Conservation (phyloP, 805 yeast species). For the Lipomyces mesembrius region DNA sequence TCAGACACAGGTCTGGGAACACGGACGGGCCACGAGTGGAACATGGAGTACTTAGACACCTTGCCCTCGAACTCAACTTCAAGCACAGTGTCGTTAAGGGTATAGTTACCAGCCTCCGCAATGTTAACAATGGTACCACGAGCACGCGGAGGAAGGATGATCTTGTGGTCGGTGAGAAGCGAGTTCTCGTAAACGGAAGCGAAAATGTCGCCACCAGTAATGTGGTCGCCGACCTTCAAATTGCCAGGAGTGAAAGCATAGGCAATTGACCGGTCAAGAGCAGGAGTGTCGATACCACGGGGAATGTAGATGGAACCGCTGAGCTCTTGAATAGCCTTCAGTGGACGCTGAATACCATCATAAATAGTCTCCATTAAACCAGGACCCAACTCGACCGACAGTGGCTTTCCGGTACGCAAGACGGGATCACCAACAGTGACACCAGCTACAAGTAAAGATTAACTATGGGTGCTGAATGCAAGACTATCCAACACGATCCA, state of each 20-base stretch:
- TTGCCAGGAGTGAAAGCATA: constrained; percentile 84
- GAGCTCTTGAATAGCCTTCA: constrained; percentile 84
- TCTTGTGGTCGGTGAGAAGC: constrained; percentile 87
- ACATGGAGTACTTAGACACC: constrained; percentile 81
- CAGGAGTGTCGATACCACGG: constrained; percentile 97
- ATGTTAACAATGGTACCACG: constrained; percentile 93
- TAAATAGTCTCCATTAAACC: constrained; percentile 99
- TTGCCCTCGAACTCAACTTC: constrained; percentile 96
- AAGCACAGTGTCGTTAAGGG: constrained; percentile 83
- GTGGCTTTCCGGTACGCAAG: constrained; percentile 96
- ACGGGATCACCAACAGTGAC: constrained; percentile 99
- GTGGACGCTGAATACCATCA: constrained; percentile 99
- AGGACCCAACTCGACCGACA: constrained; percentile 98
- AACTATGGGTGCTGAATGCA: neutral
- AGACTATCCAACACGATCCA: neutral
- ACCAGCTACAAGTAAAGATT: constrained; percentile 61
- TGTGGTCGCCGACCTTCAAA: constrained; percentile 92
- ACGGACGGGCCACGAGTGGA: constrained; percentile 99
- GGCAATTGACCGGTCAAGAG: constrained; percentile 78
- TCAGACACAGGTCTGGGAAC: constrained; percentile 98
- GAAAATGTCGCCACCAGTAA: constrained; percentile 96
- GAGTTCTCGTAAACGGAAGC: constrained; percentile 96
- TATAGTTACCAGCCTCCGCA: constrained; percentile 89
- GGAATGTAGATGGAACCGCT: constrained; percentile 96
- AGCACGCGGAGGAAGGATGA: constrained; percentile 95